Conservation (phyloP, 2,329 filamentous ascomycete species). For the Tympanopsis confertula region DNA sequence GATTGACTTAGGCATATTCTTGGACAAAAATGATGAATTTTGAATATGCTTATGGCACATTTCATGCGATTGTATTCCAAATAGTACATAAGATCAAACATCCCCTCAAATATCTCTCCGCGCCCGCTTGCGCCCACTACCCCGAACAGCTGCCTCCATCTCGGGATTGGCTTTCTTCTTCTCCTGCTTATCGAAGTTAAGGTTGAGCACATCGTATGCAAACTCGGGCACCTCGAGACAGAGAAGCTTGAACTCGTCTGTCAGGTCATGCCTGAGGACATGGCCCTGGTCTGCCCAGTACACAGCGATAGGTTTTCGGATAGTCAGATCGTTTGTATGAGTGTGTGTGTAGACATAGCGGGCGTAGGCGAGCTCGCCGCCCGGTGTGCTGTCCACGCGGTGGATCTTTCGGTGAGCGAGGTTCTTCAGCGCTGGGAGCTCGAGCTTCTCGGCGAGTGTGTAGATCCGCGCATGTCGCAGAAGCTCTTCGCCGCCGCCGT, state of each 20-base stretch:
- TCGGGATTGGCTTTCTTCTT: no score
- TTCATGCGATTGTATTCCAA: no score
- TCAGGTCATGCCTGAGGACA: constrained; percentile 48
- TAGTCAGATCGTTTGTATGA: constrained; percentile 35
- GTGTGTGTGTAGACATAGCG: constrained; percentile 54
- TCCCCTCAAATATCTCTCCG: no score
- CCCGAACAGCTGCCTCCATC: no score
- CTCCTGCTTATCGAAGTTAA: neutral
- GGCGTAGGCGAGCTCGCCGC: constrained; percentile 53
- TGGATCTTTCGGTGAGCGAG: constrained; percentile 56
- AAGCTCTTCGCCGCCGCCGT: constrained; percentile 43
- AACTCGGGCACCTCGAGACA: constrained; percentile 57
- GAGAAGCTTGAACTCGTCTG: constrained; percentile 47
- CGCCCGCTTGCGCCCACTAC: no score
- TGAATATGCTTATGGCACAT: no score
- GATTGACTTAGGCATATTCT: no score
- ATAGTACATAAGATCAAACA: no score
- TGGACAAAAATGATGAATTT: no score
- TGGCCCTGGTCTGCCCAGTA: constrained; percentile 43
- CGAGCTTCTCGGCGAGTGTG: constrained; percentile 49
- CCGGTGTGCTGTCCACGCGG: constrained; percentile 45
- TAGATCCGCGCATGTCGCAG: constrained; percentile 54
- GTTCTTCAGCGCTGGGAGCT: constrained; percentile 36
- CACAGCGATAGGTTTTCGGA: constrained; percentile 49
- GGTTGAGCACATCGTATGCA: constrained; percentile 45